These are phyloP conservation scores for Lentinula aciculospora DNA, from an alignment of 768 basidiomycete genomes.

Conservation along the genomic window DNA sequence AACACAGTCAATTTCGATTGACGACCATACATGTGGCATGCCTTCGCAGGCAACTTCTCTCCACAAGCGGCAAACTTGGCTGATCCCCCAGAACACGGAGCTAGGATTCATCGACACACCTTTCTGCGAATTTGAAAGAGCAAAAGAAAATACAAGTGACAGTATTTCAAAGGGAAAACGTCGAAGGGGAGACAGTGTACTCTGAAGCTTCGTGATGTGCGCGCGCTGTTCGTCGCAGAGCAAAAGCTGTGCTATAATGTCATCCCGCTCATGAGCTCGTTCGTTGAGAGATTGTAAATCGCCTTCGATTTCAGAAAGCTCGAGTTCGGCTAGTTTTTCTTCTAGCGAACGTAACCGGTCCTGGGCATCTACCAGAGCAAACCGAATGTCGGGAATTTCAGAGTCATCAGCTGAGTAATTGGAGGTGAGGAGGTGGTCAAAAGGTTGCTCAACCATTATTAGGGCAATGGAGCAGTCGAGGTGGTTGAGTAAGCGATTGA, in stretches of 20 bases:
- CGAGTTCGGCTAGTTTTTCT: background rate
- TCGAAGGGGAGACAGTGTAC: background rate
- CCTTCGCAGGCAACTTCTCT: background rate
- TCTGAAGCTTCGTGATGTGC: background rate
- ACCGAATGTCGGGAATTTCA: background rate
- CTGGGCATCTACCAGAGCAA: background rate
- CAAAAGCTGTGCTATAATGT: background rate
- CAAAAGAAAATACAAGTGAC: background rate
- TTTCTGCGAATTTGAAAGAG: background rate
- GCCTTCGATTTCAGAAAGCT: background rate
- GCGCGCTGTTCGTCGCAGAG: background rate
- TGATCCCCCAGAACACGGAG: background rate
- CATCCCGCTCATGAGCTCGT: background rate
- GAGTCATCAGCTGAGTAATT: background rate
- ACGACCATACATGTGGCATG: background rate
- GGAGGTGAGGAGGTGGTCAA: background rate
- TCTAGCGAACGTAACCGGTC: background rate
- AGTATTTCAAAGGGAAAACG: background rate
- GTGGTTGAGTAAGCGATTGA: background rate
- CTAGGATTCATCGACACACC: background rate
- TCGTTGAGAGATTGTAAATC: background rate
- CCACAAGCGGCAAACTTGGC: slow-evolving; percentile 1
- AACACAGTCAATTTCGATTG: slow-evolving; percentile 1
- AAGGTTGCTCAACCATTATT: background rate
- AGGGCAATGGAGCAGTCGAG: background rate